Evolutionary conservation across 352 stramenopile genomes (phyloP), one percentile per base, ranked within the genome.

Genomic region (Halophytophthora batemanensis): DNA sequence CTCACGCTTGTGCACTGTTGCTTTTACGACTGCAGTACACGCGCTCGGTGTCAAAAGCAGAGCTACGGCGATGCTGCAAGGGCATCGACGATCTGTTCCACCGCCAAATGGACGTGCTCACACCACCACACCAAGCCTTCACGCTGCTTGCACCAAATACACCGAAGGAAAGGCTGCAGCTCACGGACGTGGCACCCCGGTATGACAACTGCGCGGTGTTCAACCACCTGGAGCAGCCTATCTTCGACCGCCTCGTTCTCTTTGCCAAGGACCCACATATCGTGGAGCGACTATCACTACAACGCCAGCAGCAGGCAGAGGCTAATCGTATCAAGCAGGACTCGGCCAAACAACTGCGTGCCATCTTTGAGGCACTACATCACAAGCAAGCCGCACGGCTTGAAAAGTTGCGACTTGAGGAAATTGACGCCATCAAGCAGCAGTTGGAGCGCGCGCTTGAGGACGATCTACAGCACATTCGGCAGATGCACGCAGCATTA

Each of bases 211-310:
- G 45, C 44, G 50, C 58, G n/a, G 66, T 74, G 6, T 87, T 81
- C 56, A 87, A 88, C 21, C 81, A 91, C 59, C 55, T 91, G 7
- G 78, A 88, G 33, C 62, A 82, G 46, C 76, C 81, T 0, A 67
- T 91, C 17, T 67, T 91, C 13, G 77, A 88, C 34, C 81, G 81
- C 5, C 54, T 91, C 8, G 25, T 87, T 12, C 42, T 77, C 19
- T 91, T 89, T 46, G 58, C 76, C 5, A 91, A 87, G 38, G 76
- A 91, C 28, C 67, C 72, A 0, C 69, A 70, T 15, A 28, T 88
- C 13, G 69, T 91, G 53, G 76, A 87, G 41, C 61, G 75, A 1
- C 63, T 86, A 14, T 13, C 45, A 10, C 46, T 86, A 1, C 71
- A 83, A 11, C 68, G 59, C 10, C 70, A 87, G 38, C 72, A 86